Conservation (phyloP, 768 basidiomycete species). For the Pholiota microspora region DNA sequence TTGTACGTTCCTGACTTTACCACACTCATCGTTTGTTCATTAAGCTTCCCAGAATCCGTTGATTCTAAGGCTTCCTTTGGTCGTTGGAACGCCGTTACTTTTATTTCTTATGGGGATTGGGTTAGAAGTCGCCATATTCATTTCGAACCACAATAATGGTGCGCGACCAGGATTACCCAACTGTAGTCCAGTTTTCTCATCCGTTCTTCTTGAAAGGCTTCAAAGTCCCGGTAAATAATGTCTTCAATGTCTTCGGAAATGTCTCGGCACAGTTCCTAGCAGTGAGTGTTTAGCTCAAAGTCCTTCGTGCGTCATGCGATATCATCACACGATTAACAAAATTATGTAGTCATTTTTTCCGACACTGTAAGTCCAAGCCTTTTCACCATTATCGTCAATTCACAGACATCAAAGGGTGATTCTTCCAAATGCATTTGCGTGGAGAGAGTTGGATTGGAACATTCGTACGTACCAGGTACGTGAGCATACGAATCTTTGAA, state of each 20-base stretch:
- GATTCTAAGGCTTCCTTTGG: slow-evolving; percentile 32
- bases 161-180: slow-evolving; percentile 12
- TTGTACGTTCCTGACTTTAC: slow-evolving; percentile 32
- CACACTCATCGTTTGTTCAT: not conserved
- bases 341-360: slow-evolving; percentile 69
- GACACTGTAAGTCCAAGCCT: slow-evolving; percentile 32
- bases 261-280: slow-evolving; percentile 47
- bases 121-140: slow-evolving; percentile 41
- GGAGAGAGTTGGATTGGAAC: slow-evolving; percentile 52
- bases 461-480: slow-evolving; percentile 59
- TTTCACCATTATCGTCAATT: not conserved
- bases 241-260: slow-evolving; percentile 50
- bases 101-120: slow-evolving; percentile 47
- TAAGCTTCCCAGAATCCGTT: slow-evolving; percentile 28
- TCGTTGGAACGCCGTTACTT: slow-evolving; percentile 35
- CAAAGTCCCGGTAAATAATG: slow-evolving; percentile 44
- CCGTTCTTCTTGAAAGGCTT: slow-evolving; percentile 49
- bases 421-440: slow-evolving; percentile 47
- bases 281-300: too few species aligned
- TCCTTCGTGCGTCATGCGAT: too few species aligned
- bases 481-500: not conserved
- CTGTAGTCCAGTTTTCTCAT: not conserved
- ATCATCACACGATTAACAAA: too few species aligned
- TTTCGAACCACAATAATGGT: slow-evolving; percentile 46
- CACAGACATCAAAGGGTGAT: slow-evolving; percentile 34